These are phyloP conservation scores for Rhynchospora pubera DNA, from an alignment of 176 grass and related monocot species.

Conservation along the genomic window DNA sequence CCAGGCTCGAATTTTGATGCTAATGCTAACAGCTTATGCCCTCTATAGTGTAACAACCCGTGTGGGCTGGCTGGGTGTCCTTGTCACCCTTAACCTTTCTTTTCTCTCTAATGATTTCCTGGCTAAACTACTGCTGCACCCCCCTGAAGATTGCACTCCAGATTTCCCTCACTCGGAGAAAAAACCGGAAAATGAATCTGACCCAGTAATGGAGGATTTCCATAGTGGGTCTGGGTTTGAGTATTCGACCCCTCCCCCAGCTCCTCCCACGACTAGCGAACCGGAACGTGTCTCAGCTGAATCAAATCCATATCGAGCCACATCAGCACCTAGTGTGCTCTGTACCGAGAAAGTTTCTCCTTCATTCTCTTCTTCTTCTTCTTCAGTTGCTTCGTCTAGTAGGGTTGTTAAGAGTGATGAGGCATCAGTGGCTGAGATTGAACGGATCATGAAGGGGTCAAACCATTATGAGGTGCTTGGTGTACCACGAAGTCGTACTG, in stretches of 20 bases:
- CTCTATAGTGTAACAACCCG: constrained; percentile 62
- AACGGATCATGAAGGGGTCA: constrained; percentile 69
- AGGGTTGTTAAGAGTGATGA: constrained; percentile 58
- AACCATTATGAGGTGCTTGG: constrained; percentile 94
- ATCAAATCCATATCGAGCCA: constrained; percentile 57
- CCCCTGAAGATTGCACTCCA: constrained; percentile 39
- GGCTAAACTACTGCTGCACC: constrained; percentile 77
- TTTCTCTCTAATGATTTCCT: constrained; percentile 89
- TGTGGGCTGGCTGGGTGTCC: constrained; percentile 73
- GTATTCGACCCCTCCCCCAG: constrained; percentile 27
- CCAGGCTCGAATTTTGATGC: constrained; percentile 80
- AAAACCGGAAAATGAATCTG: constrained; percentile 44
- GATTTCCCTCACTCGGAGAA: constrained; percentile 26
- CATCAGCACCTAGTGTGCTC: constrained; percentile 52
- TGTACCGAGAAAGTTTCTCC: constrained; percentile 28
- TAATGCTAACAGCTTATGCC: constrained; percentile 71
- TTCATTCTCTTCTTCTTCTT: background rate
- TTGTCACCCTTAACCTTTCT: constrained; percentile 80
- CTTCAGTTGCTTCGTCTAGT: constrained; percentile 45
- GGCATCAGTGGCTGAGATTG: constrained; percentile 82
- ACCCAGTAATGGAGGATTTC: constrained; percentile 66
- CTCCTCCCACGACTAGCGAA: constrained; percentile 48
- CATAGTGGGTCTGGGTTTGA: constrained; percentile 49
- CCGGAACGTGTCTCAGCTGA: constrained; percentile 43
- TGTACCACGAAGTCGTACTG: constrained; percentile 33